Percentiles rank a stretch among this genome's conserved stretches.
Evolutionary conservation across 1,284 basidiomycete genomes (phyloP).

Genomic region (Xerocomus minutiporus): DNA sequence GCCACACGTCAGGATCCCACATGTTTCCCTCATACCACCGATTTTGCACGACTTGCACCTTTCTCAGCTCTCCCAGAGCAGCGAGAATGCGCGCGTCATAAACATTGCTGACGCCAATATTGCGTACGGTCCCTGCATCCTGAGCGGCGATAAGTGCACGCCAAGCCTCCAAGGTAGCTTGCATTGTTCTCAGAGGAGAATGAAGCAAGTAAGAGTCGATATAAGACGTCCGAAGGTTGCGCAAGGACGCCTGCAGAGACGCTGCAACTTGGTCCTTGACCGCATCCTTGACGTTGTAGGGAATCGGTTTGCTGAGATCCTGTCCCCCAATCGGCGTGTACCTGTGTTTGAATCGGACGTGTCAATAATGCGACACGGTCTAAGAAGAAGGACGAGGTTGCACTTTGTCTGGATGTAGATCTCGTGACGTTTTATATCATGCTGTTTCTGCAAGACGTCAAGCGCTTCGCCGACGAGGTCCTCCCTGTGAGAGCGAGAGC

Average conservation of each 20-base stretch:
- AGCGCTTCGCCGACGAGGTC: constrained; percentile 75
- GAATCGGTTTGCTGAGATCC: constrained; percentile 62
- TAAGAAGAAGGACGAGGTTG: constrained; percentile 9
- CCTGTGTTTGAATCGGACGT: constrained; percentile 35
- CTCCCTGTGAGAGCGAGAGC: constrained; percentile 46
- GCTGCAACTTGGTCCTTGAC: constrained; percentile 57
- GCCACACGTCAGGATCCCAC: constrained; percentile 63
- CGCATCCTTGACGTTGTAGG: constrained; percentile 57
- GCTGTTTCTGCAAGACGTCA: constrained; percentile 45
- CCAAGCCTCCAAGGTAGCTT: constrained; percentile 67
- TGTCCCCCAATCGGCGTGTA: constrained; percentile 72
- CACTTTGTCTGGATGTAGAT: constrained; percentile 78
- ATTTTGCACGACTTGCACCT: constrained; percentile 73
- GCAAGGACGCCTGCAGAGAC: constrained; percentile 63
- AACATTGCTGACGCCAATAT: constrained; percentile 73
- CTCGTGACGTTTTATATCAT: constrained; percentile 56
- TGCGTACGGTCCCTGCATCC: constrained; percentile 55
- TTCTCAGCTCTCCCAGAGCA: constrained; percentile 49
- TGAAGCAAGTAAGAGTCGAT: constrained; percentile 76
- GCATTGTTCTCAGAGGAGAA: constrained; percentile 58
- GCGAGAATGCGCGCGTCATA: constrained; percentile 59
- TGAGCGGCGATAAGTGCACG: constrained; percentile 54
- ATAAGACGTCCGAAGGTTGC: constrained; percentile 63
- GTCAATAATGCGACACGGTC: constrained; percentile 2
- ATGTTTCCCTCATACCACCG: constrained; percentile 76